These are phyloP conservation scores for Gossypium anomalum DNA, from an alignment of 345 rosid species.

Conservation along the genomic window DNA sequence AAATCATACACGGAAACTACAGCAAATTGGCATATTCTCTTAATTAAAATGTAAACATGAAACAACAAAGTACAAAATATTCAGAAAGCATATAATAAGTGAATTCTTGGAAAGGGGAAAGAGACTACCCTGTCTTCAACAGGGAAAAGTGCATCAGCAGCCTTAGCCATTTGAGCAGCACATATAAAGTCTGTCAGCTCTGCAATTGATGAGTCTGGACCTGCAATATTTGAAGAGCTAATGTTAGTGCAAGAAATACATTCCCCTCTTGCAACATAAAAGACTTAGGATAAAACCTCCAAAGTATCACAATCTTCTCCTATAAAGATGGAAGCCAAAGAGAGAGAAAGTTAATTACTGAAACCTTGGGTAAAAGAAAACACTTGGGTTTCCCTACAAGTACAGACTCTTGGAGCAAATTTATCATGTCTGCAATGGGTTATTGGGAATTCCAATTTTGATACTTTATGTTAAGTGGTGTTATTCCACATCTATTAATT, in stretches of 20 bases:
- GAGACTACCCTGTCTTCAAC: constrained; percentile 51
- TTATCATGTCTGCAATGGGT: not conserved
- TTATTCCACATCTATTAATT: not conserved
- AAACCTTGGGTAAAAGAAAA: not conserved
- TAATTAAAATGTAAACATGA: not conserved
- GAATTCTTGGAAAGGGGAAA: not conserved
- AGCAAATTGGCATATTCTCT: not conserved
- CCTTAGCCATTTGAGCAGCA: constrained; percentile 78
- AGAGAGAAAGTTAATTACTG: not conserved
- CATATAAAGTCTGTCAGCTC: constrained; percentile 72
- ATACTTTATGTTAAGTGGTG: not conserved
- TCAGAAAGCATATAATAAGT: not conserved
- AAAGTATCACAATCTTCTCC: not conserved
- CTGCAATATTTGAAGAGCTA: constrained; percentile 34
- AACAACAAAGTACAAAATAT: not conserved
- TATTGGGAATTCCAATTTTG: not conserved
- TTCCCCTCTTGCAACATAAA: not conserved
- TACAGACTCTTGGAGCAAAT: not conserved
- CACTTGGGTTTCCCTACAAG: not conserved
- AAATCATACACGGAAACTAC: not conserved
- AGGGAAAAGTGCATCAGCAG: constrained; percentile 44
- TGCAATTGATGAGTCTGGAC: constrained; percentile 49
- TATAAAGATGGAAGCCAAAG: not conserved
- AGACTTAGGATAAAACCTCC: not conserved
- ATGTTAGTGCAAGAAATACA: constrained; percentile 1